A percentile compares a stretch with the other conserved stretches of the same genome.
phyloP scores from a whole-genome alignment of 352 stramenopile species.

The Blastocystis sp. region DNA sequence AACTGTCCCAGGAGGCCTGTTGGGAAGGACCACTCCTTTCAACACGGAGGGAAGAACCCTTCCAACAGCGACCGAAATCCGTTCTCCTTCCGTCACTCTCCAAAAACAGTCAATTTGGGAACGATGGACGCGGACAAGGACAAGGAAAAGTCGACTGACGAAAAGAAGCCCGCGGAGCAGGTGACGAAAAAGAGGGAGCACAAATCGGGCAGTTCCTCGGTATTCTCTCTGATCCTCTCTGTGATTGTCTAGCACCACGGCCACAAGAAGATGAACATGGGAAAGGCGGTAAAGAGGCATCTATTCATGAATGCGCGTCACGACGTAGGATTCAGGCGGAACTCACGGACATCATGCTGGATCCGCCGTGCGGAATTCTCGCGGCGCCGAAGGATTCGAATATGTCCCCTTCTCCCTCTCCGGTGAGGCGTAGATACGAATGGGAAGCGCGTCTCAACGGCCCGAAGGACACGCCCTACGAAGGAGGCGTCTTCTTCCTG shows the following conservation, averaged over 20 bases:
- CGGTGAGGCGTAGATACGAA: constrained; percentile 72
- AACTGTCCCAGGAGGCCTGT: neutral
- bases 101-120: neutral
- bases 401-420: neutral
- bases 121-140: constrained; percentile 34
- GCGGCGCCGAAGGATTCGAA: constrained; percentile 64
- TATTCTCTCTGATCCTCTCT: neutral
- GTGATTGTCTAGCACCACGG: constrained; percentile 26
- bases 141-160: neutral
- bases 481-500: constrained; percentile 90
- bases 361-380: constrained; percentile 57
- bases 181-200: constrained; percentile 39
- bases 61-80: neutral
- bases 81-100: neutral
- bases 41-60: neutral
- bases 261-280: constrained; percentile 12
- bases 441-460: constrained; percentile 90
- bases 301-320: neutral
- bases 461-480: constrained; percentile 89
- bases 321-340: constrained; percentile 66
- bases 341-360: constrained; percentile 56
- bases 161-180: neutral
- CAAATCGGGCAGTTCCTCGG: constrained; percentile 1
- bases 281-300: constrained; percentile 48
- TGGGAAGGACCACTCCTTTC: neutral